phyloP scores from a whole-genome alignment of 495 filamentous ascomycete species.

The Halenospora varia region DNA sequence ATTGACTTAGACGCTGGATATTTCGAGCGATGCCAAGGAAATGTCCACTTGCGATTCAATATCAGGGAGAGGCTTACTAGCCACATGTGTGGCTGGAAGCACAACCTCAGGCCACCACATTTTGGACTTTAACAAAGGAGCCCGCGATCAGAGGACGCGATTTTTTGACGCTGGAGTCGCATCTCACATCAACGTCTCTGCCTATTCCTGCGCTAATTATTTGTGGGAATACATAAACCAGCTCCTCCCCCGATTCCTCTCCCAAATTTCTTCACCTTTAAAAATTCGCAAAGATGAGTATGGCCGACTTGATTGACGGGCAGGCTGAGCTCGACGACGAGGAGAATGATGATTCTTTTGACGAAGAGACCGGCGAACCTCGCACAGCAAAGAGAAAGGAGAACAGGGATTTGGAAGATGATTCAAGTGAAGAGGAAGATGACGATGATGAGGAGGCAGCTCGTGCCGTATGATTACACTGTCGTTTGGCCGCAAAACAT shows the following conservation, averaged over 20 bases:
- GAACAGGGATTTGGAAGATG: conserved; percentile 51
- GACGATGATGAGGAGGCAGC: conserved; percentile 78
- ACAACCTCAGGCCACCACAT: not conserved
- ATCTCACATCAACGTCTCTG: not conserved
- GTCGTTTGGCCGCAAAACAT: no score
- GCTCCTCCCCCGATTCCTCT: not conserved
- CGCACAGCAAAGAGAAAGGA: conserved; percentile 37
- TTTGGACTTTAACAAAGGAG: not conserved
- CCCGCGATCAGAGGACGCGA: not conserved
- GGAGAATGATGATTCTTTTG: conserved; percentile 78
- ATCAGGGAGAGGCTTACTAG: no score
- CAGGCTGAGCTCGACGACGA: conserved; percentile 89
- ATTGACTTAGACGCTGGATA: no score
- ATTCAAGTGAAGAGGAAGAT: conserved; percentile 94
- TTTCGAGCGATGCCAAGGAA: no score
- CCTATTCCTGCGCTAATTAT: not conserved
- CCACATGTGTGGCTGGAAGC: not conserved
- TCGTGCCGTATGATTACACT: conserved; percentile 12
- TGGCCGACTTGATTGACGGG: conserved; percentile 74
- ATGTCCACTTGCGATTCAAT: no score
- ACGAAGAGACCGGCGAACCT: conserved; percentile 72
- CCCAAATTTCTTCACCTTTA: conserved; percentile 1
- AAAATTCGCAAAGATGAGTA: conserved; percentile 53
- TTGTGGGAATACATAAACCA: conserved; percentile 2
- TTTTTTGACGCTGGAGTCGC: not conserved